A percentile compares a stretch with the other conserved stretches of the same genome.
Conservation (phyloP, 225 moss, liverwort and hornwort genomes). For the Pseudisothecium myosuroides region DNA sequence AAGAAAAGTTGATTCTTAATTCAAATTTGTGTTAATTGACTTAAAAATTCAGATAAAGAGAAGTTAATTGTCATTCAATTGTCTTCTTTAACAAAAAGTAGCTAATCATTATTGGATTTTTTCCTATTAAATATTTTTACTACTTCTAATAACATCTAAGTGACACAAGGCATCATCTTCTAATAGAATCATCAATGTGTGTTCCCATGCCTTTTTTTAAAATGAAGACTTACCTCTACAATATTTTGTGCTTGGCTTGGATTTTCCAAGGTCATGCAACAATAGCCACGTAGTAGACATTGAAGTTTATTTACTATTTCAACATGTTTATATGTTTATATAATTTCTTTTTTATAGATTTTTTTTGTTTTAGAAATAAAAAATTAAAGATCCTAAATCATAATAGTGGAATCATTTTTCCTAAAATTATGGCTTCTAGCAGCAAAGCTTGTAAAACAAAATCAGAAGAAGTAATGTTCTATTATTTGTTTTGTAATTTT, state of each 20-base stretch:
- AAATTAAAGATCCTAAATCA: not conserved
- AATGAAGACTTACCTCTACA: not conserved
- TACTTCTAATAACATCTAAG: not conserved
- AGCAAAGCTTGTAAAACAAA: not conserved
- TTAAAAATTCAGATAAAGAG: not conserved
- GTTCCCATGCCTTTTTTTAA: accelerated
- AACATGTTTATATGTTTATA: not conserved
- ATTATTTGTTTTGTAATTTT: not conserved
- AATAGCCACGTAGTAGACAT: not conserved
- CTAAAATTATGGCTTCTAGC: not conserved
- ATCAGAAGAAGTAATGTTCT: not conserved
- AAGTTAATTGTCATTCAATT: not conserved
- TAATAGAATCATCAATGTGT: not conserved
- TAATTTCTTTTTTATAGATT: not conserved
- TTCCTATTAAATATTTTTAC: not conserved
- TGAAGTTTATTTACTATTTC: not conserved
- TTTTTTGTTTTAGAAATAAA: too few species aligned
- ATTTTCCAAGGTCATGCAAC: not conserved
- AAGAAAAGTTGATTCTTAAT: not conserved
- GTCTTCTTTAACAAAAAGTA: not conserved
- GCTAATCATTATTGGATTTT: not conserved
- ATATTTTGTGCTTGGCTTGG: not conserved
- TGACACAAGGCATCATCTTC: not conserved
- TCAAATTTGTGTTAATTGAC: not conserved
- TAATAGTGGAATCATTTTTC: too few species aligned